phyloP scores from a whole-genome alignment of 2,329 filamentous ascomycete species.

The Fusarium floridanum region DNA sequence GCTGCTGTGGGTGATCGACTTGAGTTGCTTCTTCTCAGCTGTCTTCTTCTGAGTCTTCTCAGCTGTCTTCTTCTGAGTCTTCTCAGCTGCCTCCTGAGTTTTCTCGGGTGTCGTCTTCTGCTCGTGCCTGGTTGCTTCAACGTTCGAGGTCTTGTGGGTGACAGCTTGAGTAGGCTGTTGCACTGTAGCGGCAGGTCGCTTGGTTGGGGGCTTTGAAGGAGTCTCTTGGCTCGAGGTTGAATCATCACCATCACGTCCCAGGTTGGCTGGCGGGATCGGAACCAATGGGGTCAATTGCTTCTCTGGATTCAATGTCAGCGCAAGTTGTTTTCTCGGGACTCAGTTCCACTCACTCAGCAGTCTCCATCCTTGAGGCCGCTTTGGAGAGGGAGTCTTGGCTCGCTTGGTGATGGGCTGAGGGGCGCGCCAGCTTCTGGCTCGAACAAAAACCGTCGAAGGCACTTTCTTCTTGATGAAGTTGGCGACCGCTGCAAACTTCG shows the following conservation, averaged over 20 bases:
- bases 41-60: constrained; percentile 11
- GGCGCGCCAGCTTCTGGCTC: constrained; percentile 14
- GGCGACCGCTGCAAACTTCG: background rate
- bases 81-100: constrained; percentile 15
- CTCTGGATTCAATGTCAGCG: constrained; percentile 29
- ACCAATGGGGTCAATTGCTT: constrained; percentile 16
- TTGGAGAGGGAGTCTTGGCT: constrained; percentile 2
- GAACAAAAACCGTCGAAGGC: background rate
- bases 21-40: constrained; percentile 8
- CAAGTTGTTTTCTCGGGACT: too few species aligned
- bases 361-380: constrained; percentile 22
- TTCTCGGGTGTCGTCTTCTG: background rate
- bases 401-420: background rate
- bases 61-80: background rate
- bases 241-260: constrained; percentile 2
- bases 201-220: constrained; percentile 15
- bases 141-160: background rate
- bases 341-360: constrained; percentile 29
- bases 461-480: constrained; percentile 2
- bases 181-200: background rate
- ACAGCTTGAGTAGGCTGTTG: background rate
- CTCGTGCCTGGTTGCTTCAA: background rate
- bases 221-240: constrained; percentile 20
- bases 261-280: background rate
- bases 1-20: background rate